Evolutionary conservation across 371 early-diverging fungal genomes (phyloP), one percentile per base, ranked within the genome.

Genomic region (Saksenaea vasiformis): DNA sequence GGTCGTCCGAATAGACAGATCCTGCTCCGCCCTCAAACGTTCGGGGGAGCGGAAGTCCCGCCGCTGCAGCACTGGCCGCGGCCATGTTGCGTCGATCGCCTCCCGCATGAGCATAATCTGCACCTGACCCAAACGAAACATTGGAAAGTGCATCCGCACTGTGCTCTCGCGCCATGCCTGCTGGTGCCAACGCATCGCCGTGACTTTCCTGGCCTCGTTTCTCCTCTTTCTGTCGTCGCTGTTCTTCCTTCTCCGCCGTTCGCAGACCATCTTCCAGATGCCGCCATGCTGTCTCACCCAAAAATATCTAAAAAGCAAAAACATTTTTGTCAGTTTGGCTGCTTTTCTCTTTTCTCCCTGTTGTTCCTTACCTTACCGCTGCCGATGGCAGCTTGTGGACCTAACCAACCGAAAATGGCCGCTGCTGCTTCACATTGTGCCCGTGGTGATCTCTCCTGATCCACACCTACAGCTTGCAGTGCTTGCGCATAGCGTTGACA

Each of bases 231-330:
- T 56, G 66, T 31, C 65, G 65, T 41, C 63, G 65, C 36, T 70
- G 70, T n/a, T 74, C 71, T 14, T 70, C 74, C 51, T 74, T 74
- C 44, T 70, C 74, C n/a, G 58, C 13, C 57, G 70, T 70, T 13
- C 84, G 84, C 7, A 83, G 47, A 1, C 76, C 79, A 39, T 85
- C 85, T 65, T 91, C 91, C 10, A 92, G 76, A 37, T 77, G 72
- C 41, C 86, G 79, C 91, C 91, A 91, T 39, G 81, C 83, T 4
- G 58, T 66, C 53, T 93, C 94, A 60, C 85, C 83, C 43, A 95
- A 61, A 67, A 87, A 94, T 14, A 90, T 75, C 67, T 87, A 70
- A 62, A 51, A 57, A 61, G 34, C 14, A 9, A 17, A 9, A 14
- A 37, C 37, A 13, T 5, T 37, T 37, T 5, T 8, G 37, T n/a